phyloP scores from a whole-genome alignment of 1,284 basidiomycete species.

The Apiotrichum gracile region DNA sequence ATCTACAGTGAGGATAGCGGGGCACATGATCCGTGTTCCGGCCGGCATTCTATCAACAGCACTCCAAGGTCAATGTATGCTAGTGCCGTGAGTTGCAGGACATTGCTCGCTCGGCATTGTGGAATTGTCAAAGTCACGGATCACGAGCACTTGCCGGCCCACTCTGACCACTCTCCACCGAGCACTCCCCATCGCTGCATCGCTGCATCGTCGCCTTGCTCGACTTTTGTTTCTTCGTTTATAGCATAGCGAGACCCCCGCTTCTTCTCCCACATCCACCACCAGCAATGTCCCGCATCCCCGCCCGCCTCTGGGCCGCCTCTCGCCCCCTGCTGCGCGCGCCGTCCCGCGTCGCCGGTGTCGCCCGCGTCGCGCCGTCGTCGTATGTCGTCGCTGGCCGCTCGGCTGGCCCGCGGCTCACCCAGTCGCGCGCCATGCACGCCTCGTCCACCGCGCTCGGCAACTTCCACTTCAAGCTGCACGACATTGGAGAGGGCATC shows the following conservation, averaged over 20 bases:
- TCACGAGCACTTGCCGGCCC: no score
- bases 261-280: not conserved
- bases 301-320: not conserved
- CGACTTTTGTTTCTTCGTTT: no score
- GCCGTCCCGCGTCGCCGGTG: not conserved
- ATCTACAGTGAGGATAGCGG: no score
- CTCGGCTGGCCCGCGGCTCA: not conserved
- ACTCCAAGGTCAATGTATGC: not conserved
- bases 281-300: not conserved
- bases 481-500: constrained; percentile 84
- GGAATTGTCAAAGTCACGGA: no score
- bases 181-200: no score
- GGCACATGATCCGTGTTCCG: not conserved
- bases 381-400: constrained; percentile 1
- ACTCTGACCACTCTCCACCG: no score
- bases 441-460: constrained; percentile 5
- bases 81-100: no score
- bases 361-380: not conserved
- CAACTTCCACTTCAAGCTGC: constrained; percentile 65
- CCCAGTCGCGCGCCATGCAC: constrained; percentile 8
- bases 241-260: not conserved
- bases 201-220: no score
- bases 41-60: not conserved
- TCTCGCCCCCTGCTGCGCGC: not conserved
- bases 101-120: no score